phyloP scores from a whole-genome alignment of 345 rosid species.

The Laguncularia racemosa region DNA sequence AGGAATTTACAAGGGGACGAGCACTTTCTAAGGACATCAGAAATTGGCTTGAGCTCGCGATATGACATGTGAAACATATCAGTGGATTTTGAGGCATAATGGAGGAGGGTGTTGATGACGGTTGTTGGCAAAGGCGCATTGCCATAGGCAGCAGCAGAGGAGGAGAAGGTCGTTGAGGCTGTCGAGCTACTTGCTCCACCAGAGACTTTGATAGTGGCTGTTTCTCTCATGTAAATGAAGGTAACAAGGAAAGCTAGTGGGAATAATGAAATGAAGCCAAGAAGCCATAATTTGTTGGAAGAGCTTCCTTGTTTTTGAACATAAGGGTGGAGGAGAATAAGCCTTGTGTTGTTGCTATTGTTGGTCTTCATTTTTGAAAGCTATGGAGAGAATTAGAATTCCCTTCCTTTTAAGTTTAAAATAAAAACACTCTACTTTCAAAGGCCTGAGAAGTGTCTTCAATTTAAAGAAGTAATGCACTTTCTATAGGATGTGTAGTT shows the following conservation, averaged over 20 bases:
- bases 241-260: slow-evolving; percentile 74
- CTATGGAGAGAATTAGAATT: background rate
- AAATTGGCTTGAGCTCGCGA: slow-evolving; percentile 69
- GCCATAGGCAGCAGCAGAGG: slow-evolving; percentile 21
- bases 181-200: slow-evolving; percentile 15
- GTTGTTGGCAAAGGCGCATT: slow-evolving; percentile 43
- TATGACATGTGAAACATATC: slow-evolving; percentile 72
- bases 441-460: too few relatives aligned
- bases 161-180: slow-evolving; percentile 12
- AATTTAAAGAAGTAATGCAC: too few relatives aligned
- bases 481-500: too few relatives aligned
- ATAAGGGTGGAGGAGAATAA: slow-evolving; percentile 87
- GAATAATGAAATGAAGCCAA: slow-evolving; percentile 71
- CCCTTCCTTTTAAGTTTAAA: slow-evolving; percentile 27
- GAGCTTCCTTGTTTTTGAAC: slow-evolving; percentile 72
- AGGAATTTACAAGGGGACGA: slow-evolving; percentile 83
- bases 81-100: slow-evolving; percentile 73
- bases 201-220: slow-evolving; percentile 17
- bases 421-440: background rate
- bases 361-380: slow-evolving; percentile 25
- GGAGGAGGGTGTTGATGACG: slow-evolving; percentile 73
- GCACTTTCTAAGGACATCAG: slow-evolving; percentile 78
- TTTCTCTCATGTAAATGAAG: slow-evolving; percentile 66
- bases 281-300: slow-evolving; percentile 68
- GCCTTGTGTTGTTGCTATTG: slow-evolving; percentile 76